phyloP scores from a whole-genome alignment of 2,329 filamentous ascomycete species.

The Kalaharituber pfeilii region DNA sequence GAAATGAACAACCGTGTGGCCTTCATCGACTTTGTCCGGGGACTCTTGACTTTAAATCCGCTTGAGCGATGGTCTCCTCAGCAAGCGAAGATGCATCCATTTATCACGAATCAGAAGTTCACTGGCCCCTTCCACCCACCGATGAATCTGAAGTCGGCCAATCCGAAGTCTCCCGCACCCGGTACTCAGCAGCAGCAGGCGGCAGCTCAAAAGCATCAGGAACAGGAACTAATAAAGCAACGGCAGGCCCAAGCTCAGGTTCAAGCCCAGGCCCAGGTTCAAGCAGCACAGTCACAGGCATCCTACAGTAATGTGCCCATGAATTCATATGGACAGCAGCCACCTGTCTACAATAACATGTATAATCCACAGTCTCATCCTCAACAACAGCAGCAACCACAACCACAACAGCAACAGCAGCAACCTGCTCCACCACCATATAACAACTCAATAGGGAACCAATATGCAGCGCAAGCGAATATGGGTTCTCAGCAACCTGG shows the following conservation, averaged over 20 bases:
- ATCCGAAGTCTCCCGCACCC: slow-evolving; percentile 49
- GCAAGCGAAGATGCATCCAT: slow-evolving; percentile 90
- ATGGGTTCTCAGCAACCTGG: slow-evolving; percentile 25
- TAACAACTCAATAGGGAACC: slow-evolving; percentile 10
- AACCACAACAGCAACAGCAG: slow-evolving; percentile 25
- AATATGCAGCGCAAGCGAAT: slow-evolving; percentile 15
- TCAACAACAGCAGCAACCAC: slow-evolving; percentile 24
- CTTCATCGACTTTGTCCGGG: slow-evolving; percentile 95
- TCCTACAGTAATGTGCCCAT: slow-evolving; percentile 11
- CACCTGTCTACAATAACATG: slow-evolving; percentile 64
- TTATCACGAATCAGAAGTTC: slow-evolving; percentile 96
- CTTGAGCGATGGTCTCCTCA: slow-evolving; percentile 95
- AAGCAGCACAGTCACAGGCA: slow-evolving; percentile 43
- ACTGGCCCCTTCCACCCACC: slow-evolving; percentile 91
- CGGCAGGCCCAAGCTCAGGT: slow-evolving; percentile 33
- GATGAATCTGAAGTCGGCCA: slow-evolving; percentile 83
- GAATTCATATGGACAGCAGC: slow-evolving; percentile 25
- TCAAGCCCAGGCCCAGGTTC: slow-evolving; percentile 50
- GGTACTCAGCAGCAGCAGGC: slow-evolving; percentile 69
- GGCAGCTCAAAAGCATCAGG: slow-evolving; percentile 21
- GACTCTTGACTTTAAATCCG: slow-evolving; percentile 82
- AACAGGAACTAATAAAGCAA: slow-evolving; percentile 33
- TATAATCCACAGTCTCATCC: slow-evolving; percentile 47
- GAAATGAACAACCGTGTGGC: slow-evolving; percentile 97
- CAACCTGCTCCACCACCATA: slow-evolving; percentile 16